Percentiles rank a stretch among this genome's conserved stretches.
Conservation (phyloP, 108 stramenopile genomes). For the Epipyxis sp. region DNA sequence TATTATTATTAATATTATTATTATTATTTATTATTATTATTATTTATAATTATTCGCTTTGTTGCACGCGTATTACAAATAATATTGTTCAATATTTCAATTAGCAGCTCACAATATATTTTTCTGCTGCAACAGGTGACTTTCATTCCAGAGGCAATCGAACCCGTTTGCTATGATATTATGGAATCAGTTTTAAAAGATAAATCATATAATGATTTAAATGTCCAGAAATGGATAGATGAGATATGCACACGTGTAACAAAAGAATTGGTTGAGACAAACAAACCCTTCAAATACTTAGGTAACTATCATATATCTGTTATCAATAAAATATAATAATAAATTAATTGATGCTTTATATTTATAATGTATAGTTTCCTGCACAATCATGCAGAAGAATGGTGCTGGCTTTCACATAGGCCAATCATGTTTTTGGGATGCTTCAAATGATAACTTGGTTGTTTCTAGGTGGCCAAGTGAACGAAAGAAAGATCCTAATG, state of each 20-base stretch:
- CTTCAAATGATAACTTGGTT: slow-evolving; percentile 47
- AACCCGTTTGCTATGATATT: slow-evolving; percentile 11
- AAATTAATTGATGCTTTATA: too few species aligned
- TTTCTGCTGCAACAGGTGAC: not conserved
- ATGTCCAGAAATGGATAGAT: slow-evolving; percentile 50
- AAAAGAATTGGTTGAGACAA: slow-evolving; percentile 50
- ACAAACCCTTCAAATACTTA: slow-evolving; percentile 57
- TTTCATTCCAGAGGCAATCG: not conserved
- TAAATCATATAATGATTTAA: not conserved
- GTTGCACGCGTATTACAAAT: too few species aligned
- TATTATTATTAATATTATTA: too few species aligned
- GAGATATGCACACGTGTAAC: slow-evolving; percentile 46
- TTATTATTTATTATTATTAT: too few species aligned
- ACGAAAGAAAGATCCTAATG: slow-evolving; percentile 30
- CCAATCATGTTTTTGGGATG: slow-evolving; percentile 55
- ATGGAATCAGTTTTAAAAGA: slow-evolving; percentile 29
- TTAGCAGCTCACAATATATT: not conserved
- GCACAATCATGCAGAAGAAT: slow-evolving; percentile 52
- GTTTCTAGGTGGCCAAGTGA: slow-evolving; percentile 38
- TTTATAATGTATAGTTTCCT: slow-evolving; percentile 38
- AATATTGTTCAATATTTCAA: not conserved
- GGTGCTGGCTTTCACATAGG: slow-evolving; percentile 52
- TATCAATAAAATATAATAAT: too few species aligned
- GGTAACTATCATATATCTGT: slow-evolving; percentile 16
- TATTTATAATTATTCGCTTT: too few species aligned